Percentiles rank a stretch among this genome's conserved stretches.
Evolutionary conservation across 1,284 basidiomycete genomes (phyloP).

Genomic region (Cystobasidium slooffiae): DNA sequence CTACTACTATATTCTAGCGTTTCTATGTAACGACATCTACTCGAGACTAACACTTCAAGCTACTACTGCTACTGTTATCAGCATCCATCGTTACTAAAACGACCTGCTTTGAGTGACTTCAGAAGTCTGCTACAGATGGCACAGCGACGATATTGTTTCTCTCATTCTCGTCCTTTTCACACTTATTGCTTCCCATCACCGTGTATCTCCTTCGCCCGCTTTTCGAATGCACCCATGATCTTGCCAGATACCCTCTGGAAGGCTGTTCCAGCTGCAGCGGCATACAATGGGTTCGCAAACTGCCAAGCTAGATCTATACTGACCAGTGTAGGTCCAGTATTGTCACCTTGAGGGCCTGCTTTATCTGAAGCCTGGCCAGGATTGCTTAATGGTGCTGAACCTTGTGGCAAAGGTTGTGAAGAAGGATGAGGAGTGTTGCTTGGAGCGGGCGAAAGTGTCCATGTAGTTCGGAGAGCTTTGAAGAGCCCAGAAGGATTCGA

Average conservation of each 20-base stretch:
- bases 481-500: conserved; percentile 83
- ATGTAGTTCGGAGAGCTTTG: conserved; percentile 78
- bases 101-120: too few relatives aligned
- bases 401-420: conserved; percentile 5
- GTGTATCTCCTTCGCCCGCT: conserved; percentile 66
- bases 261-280: conserved; percentile 76
- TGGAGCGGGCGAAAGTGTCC: conserved; percentile 54
- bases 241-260: conserved; percentile 82
- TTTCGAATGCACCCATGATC: conserved; percentile 92
- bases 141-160: neutral
- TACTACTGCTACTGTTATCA: too few relatives aligned
- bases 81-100: too few relatives aligned
- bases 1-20: too few relatives aligned
- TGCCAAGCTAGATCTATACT: conserved; percentile 69
- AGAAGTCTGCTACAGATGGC: neutral
- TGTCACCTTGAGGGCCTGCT: conserved; percentile 47
- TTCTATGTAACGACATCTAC: too few relatives aligned
- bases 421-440: conserved; percentile 22
- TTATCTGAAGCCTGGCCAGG: conserved; percentile 3
- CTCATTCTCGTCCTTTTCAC: neutral
- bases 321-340: conserved; percentile 44
- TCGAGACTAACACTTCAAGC: too few relatives aligned
- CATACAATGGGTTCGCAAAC: conserved; percentile 85
- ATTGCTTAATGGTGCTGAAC: conserved; percentile 12
- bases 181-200: conserved; percentile 7